These are phyloP conservation scores for Colletotrichum sp. DNA, from an alignment of 2,329 filamentous ascomycete genomes.

Conservation along the genomic window DNA sequence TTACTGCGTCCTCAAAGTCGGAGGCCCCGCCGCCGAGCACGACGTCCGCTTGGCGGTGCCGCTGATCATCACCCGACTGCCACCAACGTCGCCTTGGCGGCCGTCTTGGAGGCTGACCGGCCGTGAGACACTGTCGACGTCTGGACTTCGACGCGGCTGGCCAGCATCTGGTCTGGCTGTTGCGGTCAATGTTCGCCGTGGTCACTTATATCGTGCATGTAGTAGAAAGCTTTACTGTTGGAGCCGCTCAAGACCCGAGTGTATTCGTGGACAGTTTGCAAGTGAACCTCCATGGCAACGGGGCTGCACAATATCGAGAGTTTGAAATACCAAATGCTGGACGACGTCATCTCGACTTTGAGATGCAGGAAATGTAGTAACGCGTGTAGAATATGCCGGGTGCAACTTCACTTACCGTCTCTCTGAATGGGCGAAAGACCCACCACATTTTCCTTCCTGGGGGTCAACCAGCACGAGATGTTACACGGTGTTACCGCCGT, in stretches of 20 bases:
- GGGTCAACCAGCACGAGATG: background rate
- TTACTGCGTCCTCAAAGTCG: background rate
- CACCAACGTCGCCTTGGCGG: background rate
- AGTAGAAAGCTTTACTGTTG: background rate
- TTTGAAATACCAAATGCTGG: background rate
- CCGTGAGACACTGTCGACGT: background rate
- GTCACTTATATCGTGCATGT: background rate
- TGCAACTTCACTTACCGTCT: background rate
- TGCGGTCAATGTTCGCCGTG: background rate
- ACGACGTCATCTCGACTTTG: background rate
- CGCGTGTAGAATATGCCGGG: background rate
- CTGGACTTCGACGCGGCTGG: background rate
- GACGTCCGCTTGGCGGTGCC: constrained; percentile 5
- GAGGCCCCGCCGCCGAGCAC: constrained; percentile 5
- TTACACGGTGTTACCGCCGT: background rate
- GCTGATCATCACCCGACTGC: constrained; percentile 1
- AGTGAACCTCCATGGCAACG: background rate
- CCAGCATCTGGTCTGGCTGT: background rate
- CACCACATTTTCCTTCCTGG: background rate
- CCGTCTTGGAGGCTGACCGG: constrained; percentile 7
- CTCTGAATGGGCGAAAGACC: background rate
- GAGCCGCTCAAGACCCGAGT: background rate
- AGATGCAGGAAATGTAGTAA: background rate
- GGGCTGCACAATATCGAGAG: background rate
- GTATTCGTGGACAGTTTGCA: background rate